Base-by-base conservation (phyloP, 805 yeast species). In the Tetrapisispora iriomotensis region DNA sequence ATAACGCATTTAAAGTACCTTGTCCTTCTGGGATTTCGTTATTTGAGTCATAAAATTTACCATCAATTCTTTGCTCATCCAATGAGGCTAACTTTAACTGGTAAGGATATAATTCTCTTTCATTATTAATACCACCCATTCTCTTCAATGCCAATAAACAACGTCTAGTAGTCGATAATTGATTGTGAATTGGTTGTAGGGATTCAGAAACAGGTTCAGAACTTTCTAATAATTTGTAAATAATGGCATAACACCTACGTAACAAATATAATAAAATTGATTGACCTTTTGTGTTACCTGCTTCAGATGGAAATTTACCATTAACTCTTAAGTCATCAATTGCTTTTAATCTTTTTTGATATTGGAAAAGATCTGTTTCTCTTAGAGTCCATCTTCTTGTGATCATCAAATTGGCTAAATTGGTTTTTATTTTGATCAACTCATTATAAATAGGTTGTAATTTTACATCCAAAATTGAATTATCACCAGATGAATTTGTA, bases 311-410 rank as follows among this genome's bases (percentile, higher is more conserved):
- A 46, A 81, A 80, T 46, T 69, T 68, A 4, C 84, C 84, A 38
- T 72, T 67, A 7, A 79, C 70, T 51, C 96, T 70, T 45, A 72
- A 56, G 38, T 77, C 81, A 56, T 90, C 96, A 45, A 92, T 78
- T 41, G 68, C 72, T 51, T 76, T 79, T 45, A 92, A 67, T 45
- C 71, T 70, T 53, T 79, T 77, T 61, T 87, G 95, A 58, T 83
- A 88, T 36, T 72, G 71, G 64, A 82, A 92, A 45, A 92, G 69
- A 63, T 92, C 99, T 0, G 98, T 92, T 54, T 88, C 95, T 54
- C 99, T 76, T 65, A 92, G 68, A 2, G 97, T 90, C 99, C 99
- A 92, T 59, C 98, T 75, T 61, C 96, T 79, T 3, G 98, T 92
- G 33, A 92, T 77, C 50, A 90, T 69, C 45, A 92, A 66, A 48